Evolutionary conservation across 306 rosid genomes (phyloP).

Genomic region (Rosa chinensis): DNA sequence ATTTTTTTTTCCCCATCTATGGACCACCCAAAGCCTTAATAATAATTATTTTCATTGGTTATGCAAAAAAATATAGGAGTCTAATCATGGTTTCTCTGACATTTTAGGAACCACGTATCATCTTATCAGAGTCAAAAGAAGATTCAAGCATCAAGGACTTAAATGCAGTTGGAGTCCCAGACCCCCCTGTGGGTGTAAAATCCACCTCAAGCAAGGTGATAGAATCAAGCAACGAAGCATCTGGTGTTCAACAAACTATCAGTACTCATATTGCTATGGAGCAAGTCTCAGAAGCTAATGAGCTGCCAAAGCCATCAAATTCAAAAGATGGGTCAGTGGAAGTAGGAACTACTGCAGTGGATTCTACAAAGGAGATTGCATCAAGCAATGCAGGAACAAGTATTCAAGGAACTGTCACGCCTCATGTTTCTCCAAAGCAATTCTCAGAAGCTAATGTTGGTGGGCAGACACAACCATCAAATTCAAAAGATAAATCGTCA

Average conservation of each 20-base stretch:
- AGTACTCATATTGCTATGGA: not conserved
- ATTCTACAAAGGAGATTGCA: not conserved
- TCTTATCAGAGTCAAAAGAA: not conserved
- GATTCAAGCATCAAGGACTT: not conserved
- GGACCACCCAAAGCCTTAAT: not conserved
- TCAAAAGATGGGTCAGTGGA: not conserved
- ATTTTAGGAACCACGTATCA: not conserved
- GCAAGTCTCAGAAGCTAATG: not conserved
- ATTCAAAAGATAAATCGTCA: conserved; percentile 13
- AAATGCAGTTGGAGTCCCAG: not conserved
- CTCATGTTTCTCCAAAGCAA: conserved; percentile 39
- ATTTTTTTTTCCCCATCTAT: not conserved
- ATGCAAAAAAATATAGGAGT: not conserved
- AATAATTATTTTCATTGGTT: not conserved
- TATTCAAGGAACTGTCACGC: conserved; percentile 13
- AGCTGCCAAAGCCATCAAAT: not conserved
- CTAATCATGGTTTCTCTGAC: conserved; percentile 4
- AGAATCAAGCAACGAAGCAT: not conserved
- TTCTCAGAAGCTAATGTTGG: conserved; percentile 29
- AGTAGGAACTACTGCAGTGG: conserved; percentile 30
- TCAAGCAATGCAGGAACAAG: not conserved
- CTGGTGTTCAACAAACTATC: not conserved
- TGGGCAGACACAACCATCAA: conserved; percentile 33
- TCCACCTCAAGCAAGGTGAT: not conserved
- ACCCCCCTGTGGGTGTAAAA: not conserved